These are phyloP conservation scores for Hymenoscyphus fructigenus DNA, from an alignment of 2,329 filamentous ascomycete species.

Conservation along the genomic window DNA sequence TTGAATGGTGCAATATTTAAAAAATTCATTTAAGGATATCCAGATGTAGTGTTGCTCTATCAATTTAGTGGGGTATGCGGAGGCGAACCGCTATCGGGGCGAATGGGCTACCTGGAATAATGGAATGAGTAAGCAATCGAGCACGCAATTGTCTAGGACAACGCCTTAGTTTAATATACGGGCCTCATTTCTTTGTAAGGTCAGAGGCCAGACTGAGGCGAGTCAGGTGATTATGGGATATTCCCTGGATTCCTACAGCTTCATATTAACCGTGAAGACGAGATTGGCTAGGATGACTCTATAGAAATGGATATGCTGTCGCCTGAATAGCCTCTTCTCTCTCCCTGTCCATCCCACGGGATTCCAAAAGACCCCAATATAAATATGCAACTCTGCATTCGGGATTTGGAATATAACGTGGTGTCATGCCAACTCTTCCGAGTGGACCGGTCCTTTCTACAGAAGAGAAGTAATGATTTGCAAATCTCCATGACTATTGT, in stretches of 20 bases:
- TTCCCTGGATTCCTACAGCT: not conserved
- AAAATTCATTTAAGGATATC: not conserved
- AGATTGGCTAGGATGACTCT: not conserved
- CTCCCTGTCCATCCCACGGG: not conserved
- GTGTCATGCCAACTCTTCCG: not conserved
- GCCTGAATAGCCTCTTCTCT: not conserved
- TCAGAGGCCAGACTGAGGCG: not conserved
- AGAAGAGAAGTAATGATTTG: too few relatives aligned
- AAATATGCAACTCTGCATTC: not conserved
- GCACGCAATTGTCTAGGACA: slow-evolving; percentile 24
- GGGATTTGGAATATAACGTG: not conserved
- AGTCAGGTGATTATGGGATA: not conserved
- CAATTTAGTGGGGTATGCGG: slow-evolving; percentile 7
- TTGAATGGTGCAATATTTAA: slow-evolving; percentile 1
- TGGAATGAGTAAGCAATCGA: slow-evolving; percentile 6
- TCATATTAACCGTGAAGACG: not conserved
- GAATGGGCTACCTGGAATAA: not conserved
- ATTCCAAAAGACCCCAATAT: not conserved
- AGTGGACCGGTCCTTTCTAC: too few relatives aligned
- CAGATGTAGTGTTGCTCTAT: not conserved
- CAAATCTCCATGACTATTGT: too few relatives aligned
- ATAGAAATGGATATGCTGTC: not conserved
- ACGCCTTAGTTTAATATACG: not conserved
- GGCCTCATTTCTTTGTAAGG: not conserved
- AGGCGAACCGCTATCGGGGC: not conserved